A percentile compares a stretch with the other conserved stretches of the same genome.
Conservation (phyloP, 2,329 filamentous ascomycete species). For the Zalaria obscura region DNA sequence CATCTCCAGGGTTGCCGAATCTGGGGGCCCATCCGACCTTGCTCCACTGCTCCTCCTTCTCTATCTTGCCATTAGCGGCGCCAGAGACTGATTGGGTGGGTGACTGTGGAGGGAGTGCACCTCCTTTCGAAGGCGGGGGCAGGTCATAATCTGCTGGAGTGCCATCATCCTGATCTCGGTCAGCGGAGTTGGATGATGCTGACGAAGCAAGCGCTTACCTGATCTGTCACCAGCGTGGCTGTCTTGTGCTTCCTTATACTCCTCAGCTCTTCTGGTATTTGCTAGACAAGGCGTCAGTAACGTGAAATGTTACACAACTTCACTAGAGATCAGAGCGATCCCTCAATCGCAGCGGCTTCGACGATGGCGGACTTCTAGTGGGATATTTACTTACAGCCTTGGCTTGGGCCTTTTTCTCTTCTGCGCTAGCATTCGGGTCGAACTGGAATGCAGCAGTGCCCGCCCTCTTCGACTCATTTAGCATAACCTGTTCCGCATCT, state of each 20-base stretch:
- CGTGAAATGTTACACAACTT: too few species aligned
- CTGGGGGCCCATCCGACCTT: constrained; percentile 77
- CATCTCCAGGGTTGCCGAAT: constrained; percentile 55
- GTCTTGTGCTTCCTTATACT: constrained; percentile 47
- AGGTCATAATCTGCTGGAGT: constrained; percentile 59
- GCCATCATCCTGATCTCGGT: constrained; percentile 45
- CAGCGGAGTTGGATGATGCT: background rate
- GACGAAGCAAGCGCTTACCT: constrained; percentile 27
- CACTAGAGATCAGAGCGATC: constrained; percentile 5
- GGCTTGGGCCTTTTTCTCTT: constrained; percentile 72
- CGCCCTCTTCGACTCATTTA: constrained; percentile 64
- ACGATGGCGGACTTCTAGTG: background rate
- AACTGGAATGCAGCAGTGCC: constrained; percentile 75
- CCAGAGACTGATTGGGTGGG: constrained; percentile 21
- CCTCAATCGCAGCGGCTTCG: constrained; percentile 5
- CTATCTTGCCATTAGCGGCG: constrained; percentile 33
- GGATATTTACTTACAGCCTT: constrained; percentile 46
- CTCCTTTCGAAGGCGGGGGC: constrained; percentile 57
- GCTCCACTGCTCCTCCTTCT: constrained; percentile 37
- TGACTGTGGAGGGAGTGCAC: constrained; percentile 43
- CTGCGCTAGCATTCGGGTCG: constrained; percentile 68
- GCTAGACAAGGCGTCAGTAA: background rate
- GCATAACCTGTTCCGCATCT: constrained; percentile 57
- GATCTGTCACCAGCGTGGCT: constrained; percentile 63
- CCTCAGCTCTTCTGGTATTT: constrained; percentile 49